A percentile compares a stretch with the other conserved stretches of the same genome.
phyloP scores from a whole-genome alignment of 2,329 filamentous ascomycete genomes.

The Zelopaecilomyces penicillatus region DNA sequence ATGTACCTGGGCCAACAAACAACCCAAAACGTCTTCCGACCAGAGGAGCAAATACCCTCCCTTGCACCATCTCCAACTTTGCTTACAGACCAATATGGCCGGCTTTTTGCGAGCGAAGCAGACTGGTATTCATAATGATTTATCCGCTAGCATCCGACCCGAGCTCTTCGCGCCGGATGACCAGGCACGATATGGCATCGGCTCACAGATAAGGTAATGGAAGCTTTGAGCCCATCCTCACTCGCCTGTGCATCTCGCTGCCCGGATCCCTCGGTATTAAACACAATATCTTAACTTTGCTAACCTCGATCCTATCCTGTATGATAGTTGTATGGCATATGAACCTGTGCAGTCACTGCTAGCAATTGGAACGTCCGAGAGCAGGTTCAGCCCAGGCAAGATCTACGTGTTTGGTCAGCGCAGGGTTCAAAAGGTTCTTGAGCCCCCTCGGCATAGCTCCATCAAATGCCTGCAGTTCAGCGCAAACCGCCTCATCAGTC shows the following conservation, averaged over 20 bases:
- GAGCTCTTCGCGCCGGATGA: slow-evolving; percentile 79
- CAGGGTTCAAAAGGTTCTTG: slow-evolving; percentile 68
- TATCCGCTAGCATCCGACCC: slow-evolving; percentile 71
- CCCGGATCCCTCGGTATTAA: background rate
- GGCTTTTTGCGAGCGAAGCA: slow-evolving; percentile 88
- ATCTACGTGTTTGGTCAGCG: slow-evolving; percentile 83
- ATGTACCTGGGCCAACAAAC: too few species aligned
- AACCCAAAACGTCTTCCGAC: too few species aligned
- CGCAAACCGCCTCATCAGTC: slow-evolving; percentile 72
- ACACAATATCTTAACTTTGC: background rate
- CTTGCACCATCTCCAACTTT: too few species aligned
- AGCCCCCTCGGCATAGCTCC: slow-evolving; percentile 62
- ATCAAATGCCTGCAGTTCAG: slow-evolving; percentile 76
- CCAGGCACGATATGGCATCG: slow-evolving; percentile 73
- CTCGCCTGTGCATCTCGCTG: slow-evolving; percentile 4
- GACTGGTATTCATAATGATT: slow-evolving; percentile 82
- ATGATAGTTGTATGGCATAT: slow-evolving; percentile 67
- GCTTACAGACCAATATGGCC: slow-evolving; percentile 50
- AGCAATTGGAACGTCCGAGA: slow-evolving; percentile 83
- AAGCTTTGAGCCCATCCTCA: slow-evolving; percentile 6
- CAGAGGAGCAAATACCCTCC: too few species aligned
- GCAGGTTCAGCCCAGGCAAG: slow-evolving; percentile 74
- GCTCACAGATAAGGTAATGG: slow-evolving; percentile 57
- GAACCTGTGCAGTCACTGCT: slow-evolving; percentile 90
- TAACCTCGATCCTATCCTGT: slow-evolving; percentile 10